Evolutionary conservation across 805 yeast genomes (phyloP), one percentile per base, ranked within the genome.

Genomic region (Lipomyces anomalus): DNA sequence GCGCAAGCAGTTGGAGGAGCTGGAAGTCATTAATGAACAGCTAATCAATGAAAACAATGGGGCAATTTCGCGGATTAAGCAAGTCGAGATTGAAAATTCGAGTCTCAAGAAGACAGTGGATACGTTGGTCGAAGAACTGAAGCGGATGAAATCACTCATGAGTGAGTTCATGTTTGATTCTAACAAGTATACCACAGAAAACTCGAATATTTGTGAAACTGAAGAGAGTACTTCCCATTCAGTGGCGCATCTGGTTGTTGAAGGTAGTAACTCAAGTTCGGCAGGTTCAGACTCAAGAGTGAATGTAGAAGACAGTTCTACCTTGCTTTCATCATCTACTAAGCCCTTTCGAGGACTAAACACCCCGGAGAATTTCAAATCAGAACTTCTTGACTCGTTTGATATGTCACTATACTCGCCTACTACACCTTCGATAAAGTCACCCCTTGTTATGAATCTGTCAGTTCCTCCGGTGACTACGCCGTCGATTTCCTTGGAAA

Each of bases 1-100:
- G 76, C 78, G 97, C 63, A 78, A 80, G 61, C 95, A 90, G 62
- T 82, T 92, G 46, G 95, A 88, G 66, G 79, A 77, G 52, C 73
- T 92, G 56, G 97, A 90, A 49, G 44, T 17, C 51, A 40, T 49
- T 37, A 51, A 51, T 33, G 18, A 21, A 6, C 22, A 39, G 16
- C 50, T 51, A 20, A 20, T 28, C 16, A 18, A 42, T 6, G 55
- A 51, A 24, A 49, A 50, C 40, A 30, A 40, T 28, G 33, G 35
- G 16, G 38, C 33, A 13, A 42, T 18, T n/a, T 44, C 41, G 18
- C 42, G 48, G 6, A 16, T 51, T 26, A 30, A 43, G 6, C 26
- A 32, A 6, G 53, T 46, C 22, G 54, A 51, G 43, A 35, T 26
- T 24, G 55, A 51, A 37, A 51, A 49, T 17, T 22, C 23, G 30